Conservation (phyloP, 352 stramenopile genomes). For the Phytophthora capsici region DNA sequence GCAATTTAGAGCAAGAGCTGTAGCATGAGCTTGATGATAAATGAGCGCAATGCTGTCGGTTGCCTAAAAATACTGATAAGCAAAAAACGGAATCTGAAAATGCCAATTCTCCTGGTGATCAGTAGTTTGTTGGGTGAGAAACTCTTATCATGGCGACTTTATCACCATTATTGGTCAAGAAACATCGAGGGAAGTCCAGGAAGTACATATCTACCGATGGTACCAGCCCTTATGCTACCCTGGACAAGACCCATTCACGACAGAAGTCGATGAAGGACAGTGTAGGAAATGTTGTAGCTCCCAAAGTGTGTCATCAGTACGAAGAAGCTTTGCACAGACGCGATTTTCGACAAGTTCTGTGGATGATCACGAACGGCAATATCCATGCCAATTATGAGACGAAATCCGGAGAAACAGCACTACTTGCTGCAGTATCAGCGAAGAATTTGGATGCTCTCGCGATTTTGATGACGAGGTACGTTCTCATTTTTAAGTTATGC, state of each 20-base stretch:
- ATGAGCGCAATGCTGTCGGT: neutral
- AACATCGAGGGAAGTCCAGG: slow-evolving; percentile 23
- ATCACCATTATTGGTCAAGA: slow-evolving; percentile 20
- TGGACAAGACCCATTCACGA: neutral
- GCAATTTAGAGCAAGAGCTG: slow-evolving; percentile 15
- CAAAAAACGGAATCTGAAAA: slow-evolving; percentile 20
- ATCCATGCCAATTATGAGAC: slow-evolving; percentile 62
- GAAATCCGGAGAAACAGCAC: slow-evolving; percentile 54
- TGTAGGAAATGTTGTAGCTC: neutral
- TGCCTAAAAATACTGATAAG: slow-evolving; percentile 40
- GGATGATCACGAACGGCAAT: slow-evolving; percentile 71
- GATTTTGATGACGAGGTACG: slow-evolving; percentile 56
- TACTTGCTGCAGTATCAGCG: slow-evolving; percentile 61
- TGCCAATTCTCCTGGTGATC: slow-evolving; percentile 9
- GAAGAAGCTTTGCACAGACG: slow-evolving; percentile 62
- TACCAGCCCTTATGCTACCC: slow-evolving; percentile 13
- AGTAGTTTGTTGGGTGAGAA: slow-evolving; percentile 2
- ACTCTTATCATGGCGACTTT: slow-evolving; percentile 22
- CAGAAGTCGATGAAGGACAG: slow-evolving; percentile 9
- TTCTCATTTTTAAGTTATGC: neutral
- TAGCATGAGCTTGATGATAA: slow-evolving; percentile 31
- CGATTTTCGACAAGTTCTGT: slow-evolving; percentile 70
- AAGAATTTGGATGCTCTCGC: slow-evolving; percentile 51
- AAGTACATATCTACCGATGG: slow-evolving; percentile 16
- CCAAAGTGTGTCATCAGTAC: slow-evolving; percentile 39